A percentile compares a stretch with the other conserved stretches of the same genome.
Evolutionary conservation across 2,329 filamentous ascomycete species (phyloP).

Genomic region (Fusarium sp.): DNA sequence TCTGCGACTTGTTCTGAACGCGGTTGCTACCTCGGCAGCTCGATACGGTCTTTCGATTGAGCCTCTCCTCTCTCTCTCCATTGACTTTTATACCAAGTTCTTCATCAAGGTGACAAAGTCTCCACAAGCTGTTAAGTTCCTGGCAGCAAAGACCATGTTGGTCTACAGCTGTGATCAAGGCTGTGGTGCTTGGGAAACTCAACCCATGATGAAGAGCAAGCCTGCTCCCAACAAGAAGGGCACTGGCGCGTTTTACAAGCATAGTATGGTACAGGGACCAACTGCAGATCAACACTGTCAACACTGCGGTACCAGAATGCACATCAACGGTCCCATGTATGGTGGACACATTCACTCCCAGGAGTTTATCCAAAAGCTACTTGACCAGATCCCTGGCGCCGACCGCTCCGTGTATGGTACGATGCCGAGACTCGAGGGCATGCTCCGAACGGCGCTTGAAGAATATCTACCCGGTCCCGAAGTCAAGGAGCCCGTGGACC

Average conservation of each 20-base stretch:
- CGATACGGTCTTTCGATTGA: slow-evolving; percentile 89
- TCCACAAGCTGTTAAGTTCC: slow-evolving; percentile 86
- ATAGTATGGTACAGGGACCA: slow-evolving; percentile 75
- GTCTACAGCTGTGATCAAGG: slow-evolving; percentile 90
- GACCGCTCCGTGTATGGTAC: slow-evolving; percentile 79
- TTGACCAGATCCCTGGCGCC: slow-evolving; percentile 73
- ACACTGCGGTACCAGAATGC: slow-evolving; percentile 86
- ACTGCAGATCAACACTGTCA: slow-evolving; percentile 71
- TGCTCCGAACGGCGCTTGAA: slow-evolving; percentile 87
- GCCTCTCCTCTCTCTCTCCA: slow-evolving; percentile 88
- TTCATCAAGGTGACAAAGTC: slow-evolving; percentile 85
- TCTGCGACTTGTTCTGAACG: slow-evolving; percentile 82
- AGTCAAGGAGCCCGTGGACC: slow-evolving; percentile 49
- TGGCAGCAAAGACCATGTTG: slow-evolving; percentile 89
- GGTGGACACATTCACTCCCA: slow-evolving; percentile 86
- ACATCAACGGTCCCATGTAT: slow-evolving; percentile 94
- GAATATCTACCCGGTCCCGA: slow-evolving; percentile 61
- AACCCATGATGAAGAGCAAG: slow-evolving; percentile 76
- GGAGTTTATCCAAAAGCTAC: slow-evolving; percentile 79
- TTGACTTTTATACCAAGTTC: slow-evolving; percentile 92
- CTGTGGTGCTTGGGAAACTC: slow-evolving; percentile 90
- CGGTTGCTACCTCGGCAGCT: slow-evolving; percentile 79
- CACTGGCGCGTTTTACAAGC: slow-evolving; percentile 75
- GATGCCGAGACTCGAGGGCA: slow-evolving; percentile 81
- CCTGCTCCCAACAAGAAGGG: slow-evolving; percentile 73